Percentiles rank a stretch among this genome's conserved stretches.
These are phyloP conservation scores for Ophiorrhiza pumila DNA, from an alignment of 257 asterid genomes.

Conservation along the genomic window DNA sequence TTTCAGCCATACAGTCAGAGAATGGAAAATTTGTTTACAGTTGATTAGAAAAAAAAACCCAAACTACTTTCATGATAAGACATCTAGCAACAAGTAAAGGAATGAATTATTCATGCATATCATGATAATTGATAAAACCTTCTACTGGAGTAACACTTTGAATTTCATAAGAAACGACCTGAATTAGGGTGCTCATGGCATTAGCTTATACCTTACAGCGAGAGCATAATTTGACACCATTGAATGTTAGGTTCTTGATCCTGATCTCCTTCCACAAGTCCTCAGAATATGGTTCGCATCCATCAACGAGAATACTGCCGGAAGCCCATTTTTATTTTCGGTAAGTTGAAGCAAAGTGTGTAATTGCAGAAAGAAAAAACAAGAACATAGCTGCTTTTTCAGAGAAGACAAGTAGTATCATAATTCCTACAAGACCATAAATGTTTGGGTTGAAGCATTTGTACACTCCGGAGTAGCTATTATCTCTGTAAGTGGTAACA, in stretches of 20 bases:
- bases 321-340: not conserved
- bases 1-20: not conserved
- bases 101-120: not conserved
- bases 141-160: no score
- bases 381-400: not conserved
- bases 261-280: slow-evolving; percentile 59
- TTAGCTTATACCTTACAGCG: slow-evolving; percentile 54
- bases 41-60: not conserved
- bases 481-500: not conserved
- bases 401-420: not conserved
- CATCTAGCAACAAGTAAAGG: not conserved
- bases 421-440: not conserved
- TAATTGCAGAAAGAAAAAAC: not conserved
- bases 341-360: not conserved
- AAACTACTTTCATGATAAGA: not conserved
- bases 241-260: slow-evolving; percentile 42
- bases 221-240: slow-evolving; percentile 61
- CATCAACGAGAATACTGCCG: slow-evolving; percentile 59
- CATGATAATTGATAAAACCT: no score
- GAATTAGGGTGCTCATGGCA: not conserved
- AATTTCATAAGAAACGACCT: not conserved
- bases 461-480: not conserved
- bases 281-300: slow-evolving; percentile 61
- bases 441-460: not conserved
- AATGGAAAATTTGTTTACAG: not conserved